Evolutionary conservation across 1,284 basidiomycete genomes (phyloP).

Genomic region (Cutaneotrichosporon mucoides): DNA sequence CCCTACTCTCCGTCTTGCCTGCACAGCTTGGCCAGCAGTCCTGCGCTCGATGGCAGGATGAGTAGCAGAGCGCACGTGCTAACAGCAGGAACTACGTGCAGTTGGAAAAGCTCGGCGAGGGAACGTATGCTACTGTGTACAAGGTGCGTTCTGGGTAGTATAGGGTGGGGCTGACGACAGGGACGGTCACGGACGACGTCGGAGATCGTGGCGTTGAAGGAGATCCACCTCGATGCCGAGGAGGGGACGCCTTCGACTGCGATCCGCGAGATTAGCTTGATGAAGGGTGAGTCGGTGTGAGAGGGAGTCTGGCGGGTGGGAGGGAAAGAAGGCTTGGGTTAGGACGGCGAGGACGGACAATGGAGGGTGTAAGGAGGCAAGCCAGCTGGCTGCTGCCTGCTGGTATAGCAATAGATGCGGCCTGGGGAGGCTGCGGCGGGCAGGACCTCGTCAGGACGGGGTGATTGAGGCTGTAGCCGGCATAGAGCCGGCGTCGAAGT

Average conservation of each 20-base stretch:
- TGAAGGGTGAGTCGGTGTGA: slow-evolving; percentile 58
- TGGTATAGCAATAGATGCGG: too few species aligned
- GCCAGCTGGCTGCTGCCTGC: too few species aligned
- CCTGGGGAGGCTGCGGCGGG: too few species aligned
- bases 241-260: slow-evolving; percentile 97
- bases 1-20: too few species aligned
- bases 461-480: too few species aligned
- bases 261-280: slow-evolving; percentile 91
- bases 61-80: slow-evolving; percentile 1
- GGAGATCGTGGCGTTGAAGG: slow-evolving; percentile 85
- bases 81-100: slow-evolving; percentile 53
- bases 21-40: too few species aligned
- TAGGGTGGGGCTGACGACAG: slow-evolving; percentile 53
- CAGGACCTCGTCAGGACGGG: too few species aligned
- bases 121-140: slow-evolving; percentile 71
- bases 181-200: slow-evolving; percentile 66
- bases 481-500: too few species aligned
- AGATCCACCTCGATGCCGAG: slow-evolving; percentile 96
- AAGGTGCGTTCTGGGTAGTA: slow-evolving; percentile 56
- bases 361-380: too few species aligned
- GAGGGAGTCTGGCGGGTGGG: not conserved
- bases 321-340: too few species aligned
- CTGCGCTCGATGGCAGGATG: too few species aligned
- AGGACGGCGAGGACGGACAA: too few species aligned
- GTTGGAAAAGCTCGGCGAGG: slow-evolving; percentile 75